These are phyloP conservation scores for Calonectria pteridis DNA, from an alignment of 2,329 filamentous ascomycete genomes.

Conservation along the genomic window DNA sequence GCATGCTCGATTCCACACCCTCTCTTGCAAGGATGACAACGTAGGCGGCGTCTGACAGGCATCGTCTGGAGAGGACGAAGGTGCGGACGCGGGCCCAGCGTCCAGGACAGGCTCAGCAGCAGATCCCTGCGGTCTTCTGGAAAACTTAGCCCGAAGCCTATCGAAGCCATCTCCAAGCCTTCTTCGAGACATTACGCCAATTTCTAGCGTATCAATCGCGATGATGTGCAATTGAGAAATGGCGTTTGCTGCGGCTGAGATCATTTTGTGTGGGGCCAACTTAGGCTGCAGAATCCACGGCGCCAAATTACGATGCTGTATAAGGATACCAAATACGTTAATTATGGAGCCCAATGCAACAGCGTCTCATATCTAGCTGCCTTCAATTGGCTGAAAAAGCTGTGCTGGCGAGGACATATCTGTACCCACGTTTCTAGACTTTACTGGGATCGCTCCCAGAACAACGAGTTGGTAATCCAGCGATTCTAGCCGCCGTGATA, in stretches of 20 bases:
- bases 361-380: no score
- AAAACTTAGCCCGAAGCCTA: background rate
- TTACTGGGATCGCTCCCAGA: no score
- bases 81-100: no score
- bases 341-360: background rate
- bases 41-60: background rate
- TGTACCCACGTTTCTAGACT: no score
- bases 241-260: background rate
- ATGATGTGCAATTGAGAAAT: background rate
- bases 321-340: background rate
- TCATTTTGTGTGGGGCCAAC: background rate
- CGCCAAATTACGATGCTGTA: background rate
- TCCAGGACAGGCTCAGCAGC: background rate
- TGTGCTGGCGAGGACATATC: no score
- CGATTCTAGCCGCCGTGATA: no score
- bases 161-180: background rate
- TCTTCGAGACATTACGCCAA: background rate
- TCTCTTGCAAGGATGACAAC: background rate
- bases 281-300: background rate
- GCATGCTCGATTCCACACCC: constrained; percentile 38
- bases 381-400: no score
- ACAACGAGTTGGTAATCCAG: no score
- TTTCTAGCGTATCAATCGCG: background rate
- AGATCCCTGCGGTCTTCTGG: background rate
- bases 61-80: background rate